Percentiles rank a stretch among this genome's conserved stretches.
Evolutionary conservation across 768 basidiomycete species (phyloP).

Genomic region (Boletus reticuloceps): DNA sequence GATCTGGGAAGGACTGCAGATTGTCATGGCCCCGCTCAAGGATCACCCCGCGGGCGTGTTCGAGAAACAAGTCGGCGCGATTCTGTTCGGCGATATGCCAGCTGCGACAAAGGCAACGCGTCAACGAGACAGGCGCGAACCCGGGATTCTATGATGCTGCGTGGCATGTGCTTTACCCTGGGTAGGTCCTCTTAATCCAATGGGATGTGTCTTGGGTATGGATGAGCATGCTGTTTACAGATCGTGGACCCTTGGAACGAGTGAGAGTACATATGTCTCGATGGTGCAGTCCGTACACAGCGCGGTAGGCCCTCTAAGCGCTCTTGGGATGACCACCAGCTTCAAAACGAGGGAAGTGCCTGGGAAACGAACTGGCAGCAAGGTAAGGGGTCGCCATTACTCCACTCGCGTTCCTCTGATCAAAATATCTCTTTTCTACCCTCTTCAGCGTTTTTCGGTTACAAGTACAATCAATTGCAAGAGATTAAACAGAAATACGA

Average conservation of each 20-base stretch:
- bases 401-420: no score
- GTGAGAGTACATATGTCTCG: background rate
- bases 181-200: background rate
- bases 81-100: slow-evolving; percentile 15
- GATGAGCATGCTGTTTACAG: background rate
- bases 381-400: background rate
- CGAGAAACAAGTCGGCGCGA: background rate
- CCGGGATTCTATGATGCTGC: slow-evolving; percentile 18
- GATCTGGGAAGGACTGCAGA: slow-evolving; percentile 15
- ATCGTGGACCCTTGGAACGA: slow-evolving; percentile 12
- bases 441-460: slow-evolving; percentile 15
- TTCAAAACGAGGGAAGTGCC: slow-evolving; percentile 21
- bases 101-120: slow-evolving; percentile 3
- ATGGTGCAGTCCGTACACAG: background rate
- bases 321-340: slow-evolving; percentile 12
- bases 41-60: background rate
- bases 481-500: slow-evolving; percentile 16
- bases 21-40: background rate
- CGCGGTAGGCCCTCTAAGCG: slow-evolving; percentile 7
- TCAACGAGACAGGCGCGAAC: slow-evolving; percentile 18
- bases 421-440: no score
- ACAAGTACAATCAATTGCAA: slow-evolving; percentile 13
- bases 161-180: slow-evolving; percentile 8
- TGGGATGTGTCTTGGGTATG: background rate
- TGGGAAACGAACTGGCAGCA: slow-evolving; percentile 16